These are phyloP conservation scores for Phylloporus sp. DNA, from an alignment of 768 basidiomycete species.

Conservation along the genomic window DNA sequence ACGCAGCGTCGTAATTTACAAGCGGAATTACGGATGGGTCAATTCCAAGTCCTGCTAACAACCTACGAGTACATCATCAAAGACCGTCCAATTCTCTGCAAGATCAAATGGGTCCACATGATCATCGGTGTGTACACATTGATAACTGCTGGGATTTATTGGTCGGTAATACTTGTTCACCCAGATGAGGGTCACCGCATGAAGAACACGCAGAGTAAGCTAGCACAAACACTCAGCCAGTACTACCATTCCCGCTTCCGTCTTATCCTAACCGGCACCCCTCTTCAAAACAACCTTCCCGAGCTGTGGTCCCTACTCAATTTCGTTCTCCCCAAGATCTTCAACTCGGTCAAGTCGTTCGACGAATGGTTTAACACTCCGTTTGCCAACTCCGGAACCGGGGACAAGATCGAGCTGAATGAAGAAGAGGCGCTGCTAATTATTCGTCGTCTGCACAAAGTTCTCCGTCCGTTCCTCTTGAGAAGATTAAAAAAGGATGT, in stretches of 20 bases:
- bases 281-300: constrained; percentile 94
- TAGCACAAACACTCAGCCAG: constrained; percentile 83
- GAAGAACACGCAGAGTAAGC: constrained; percentile 93
- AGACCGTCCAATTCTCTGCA: constrained; percentile 84
- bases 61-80: constrained; percentile 99
- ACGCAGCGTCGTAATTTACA: constrained; percentile 74
- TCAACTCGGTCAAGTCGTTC: constrained; percentile 98
- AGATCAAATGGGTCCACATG: constrained; percentile 96
- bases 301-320: constrained; percentile 95
- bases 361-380: constrained; percentile 99
- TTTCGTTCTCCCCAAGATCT: constrained; percentile 90
- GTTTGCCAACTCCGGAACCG: constrained; percentile 95
- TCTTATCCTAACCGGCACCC: constrained; percentile 92
- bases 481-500: constrained; percentile 94
- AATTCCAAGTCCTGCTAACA: constrained; percentile 90
- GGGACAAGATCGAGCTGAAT: constrained; percentile 97
- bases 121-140: constrained; percentile 65
- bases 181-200: constrained; percentile 94
- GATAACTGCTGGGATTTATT: background rate
- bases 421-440: constrained; percentile 99
- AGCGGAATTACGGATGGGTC: constrained; percentile 65
- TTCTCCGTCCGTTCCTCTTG: constrained; percentile 90
- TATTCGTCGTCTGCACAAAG: constrained; percentile 94
- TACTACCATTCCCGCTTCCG: constrained; percentile 92
- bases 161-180: constrained; percentile 1